Conservation (phyloP, 2,329 filamentous ascomycete species). For the Colletotrichum lindemuthianum region DNA sequence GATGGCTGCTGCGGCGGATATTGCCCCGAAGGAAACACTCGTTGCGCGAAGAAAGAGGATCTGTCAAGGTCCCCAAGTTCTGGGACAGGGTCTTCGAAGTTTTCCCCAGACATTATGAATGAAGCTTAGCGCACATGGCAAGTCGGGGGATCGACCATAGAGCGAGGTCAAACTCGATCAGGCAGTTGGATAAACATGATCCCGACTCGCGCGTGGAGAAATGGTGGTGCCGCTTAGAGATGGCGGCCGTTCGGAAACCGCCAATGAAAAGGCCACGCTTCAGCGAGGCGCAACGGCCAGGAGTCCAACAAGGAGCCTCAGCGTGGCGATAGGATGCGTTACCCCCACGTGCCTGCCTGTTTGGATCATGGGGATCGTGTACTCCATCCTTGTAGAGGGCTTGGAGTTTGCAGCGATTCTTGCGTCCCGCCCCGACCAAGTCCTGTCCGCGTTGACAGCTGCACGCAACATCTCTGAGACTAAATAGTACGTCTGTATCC, state of each 20-base stretch:
- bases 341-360: slow-evolving; percentile 30
- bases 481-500: no score
- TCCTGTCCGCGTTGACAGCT: neutral
- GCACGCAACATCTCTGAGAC: no score
- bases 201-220: neutral
- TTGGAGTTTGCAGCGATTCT: no score
- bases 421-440: neutral
- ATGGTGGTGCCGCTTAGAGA: slow-evolving; percentile 19
- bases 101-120: slow-evolving; percentile 29
- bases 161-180: slow-evolving; percentile 20
- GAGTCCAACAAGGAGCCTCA: slow-evolving; percentile 5
- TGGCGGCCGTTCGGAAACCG: neutral
- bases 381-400: no score
- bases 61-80: slow-evolving; percentile 17
- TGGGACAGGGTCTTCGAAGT: slow-evolving; percentile 25
- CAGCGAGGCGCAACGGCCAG: slow-evolving; percentile 15
- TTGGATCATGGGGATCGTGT: slow-evolving; percentile 1
- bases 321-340: slow-evolving; percentile 9
- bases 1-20: no score
- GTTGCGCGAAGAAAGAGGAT: no score
- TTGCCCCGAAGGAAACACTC: no score
- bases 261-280: slow-evolving; percentile 6
- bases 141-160: slow-evolving; percentile 18
- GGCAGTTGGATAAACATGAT: slow-evolving; percentile 16
- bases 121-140: slow-evolving; percentile 23